These are phyloP conservation scores for Vitis hybrid DNA, from an alignment of 177 flowering plant species.

Conservation along the genomic window DNA sequence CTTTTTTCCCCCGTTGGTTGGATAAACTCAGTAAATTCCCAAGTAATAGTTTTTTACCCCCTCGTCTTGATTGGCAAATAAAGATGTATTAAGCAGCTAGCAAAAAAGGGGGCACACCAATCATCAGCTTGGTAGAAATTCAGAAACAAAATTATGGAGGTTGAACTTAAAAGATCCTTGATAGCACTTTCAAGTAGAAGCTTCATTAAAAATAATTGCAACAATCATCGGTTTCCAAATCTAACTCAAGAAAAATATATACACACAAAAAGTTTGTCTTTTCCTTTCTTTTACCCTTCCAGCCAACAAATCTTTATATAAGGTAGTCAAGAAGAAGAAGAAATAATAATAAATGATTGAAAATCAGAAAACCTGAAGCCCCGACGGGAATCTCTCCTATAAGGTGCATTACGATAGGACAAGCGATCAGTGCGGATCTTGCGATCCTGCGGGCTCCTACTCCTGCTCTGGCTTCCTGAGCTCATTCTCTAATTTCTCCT, in stretches of 20 bases:
- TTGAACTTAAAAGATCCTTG: not conserved
- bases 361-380: constrained; percentile 44
- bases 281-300: not conserved
- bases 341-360: constrained; percentile 8
- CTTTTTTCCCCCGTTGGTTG: no score
- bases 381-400: constrained; percentile 41
- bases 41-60: no score
- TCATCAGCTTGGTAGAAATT: not conserved
- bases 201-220: not conserved
- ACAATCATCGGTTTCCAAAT: not conserved
- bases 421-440: constrained; percentile 43
- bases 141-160: not conserved
- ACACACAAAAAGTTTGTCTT: not conserved
- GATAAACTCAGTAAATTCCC: no score
- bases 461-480: constrained; percentile 39
- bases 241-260: not conserved
- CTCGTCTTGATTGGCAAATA: no score
- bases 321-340: not conserved
- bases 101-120: not conserved
- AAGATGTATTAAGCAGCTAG: not conserved
- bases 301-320: not conserved
- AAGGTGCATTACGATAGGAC: constrained; percentile 48
- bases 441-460: constrained; percentile 48
- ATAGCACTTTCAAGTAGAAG: not conserved
- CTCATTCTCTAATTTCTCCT: constrained; percentile 36